Evolutionary conservation across 2,329 filamentous ascomycete species (phyloP), one percentile per base, ranked within the genome.

Genomic region (Colletotrichum lini): DNA sequence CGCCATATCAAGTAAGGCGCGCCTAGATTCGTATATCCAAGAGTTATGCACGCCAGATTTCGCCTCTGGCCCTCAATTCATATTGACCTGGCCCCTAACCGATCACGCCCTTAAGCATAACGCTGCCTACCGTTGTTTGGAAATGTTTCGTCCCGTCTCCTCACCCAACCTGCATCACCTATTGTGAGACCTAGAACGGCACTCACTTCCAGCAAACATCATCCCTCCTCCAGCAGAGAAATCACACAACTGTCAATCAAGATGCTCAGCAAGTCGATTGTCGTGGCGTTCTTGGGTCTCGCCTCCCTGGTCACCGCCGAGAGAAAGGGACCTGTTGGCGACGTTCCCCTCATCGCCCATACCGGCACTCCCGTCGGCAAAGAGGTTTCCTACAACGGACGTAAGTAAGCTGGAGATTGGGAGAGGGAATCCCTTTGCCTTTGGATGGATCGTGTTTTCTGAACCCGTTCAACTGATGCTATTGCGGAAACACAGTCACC

Each of bases 341-440:
- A 69, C 23, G 66, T 70, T 44, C 60, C 69, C 59, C 60, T 56
- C 15, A 66, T 72, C 13, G 59, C 66, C 9, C 70, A 72, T 18
- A 72, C 66, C n/a, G 70, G 70, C 60, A 60, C 45, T 12, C 60
- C 70, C 16, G 56, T 72, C 26, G 70, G 70, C 56, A n/a, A 70
- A 38, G 56, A 59, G 23, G 10, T 70, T 6, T 21, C 50, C 21
- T 53, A 70, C 52, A 70, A 70, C 44, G 70, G 66, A 7, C 54
- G 70, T 72, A 44, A 61, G 70, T 13, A 38, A 13, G 21, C 23
- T 30, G 30, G 30, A 8, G 30, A 8, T 30, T 30, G 30, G 6
- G 30, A 30, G 26, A 26, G 26, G 26, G 26, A 4, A 26, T 26
- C 26, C 30, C 7, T 30, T 9, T 30, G 1, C 7, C 30, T 30